Base-by-base conservation (phyloP, 164 flowering plant species). In the Berberis vulgaris region DNA sequence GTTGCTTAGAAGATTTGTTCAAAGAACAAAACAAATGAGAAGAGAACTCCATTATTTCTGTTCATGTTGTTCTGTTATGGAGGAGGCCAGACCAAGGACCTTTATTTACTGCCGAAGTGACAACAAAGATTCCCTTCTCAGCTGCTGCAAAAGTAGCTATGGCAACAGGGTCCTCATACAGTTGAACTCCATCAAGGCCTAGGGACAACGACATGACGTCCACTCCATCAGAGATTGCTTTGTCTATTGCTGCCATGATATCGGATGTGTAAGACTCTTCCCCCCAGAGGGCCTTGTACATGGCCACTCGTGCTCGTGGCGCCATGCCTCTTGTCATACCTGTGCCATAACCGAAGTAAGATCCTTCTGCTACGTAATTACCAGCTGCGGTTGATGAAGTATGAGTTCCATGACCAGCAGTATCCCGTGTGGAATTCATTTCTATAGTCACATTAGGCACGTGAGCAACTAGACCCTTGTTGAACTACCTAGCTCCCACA, bases 321-420 rank as follows among this genome's bases (percentile, higher is more conserved):
- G 96, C 96, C 74, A 81, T 73, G 10, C 96, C 96, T 6, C 67
- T 54, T 0, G 96, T 78, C 0, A 77, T 75, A 1, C 96, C 96
- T 0, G 65, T 6, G 39, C 81, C 96, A 66, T 88, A 86, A 2
- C 86, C 91, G 40, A 83, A 82, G 62, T 67, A 81, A 0, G 85
- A 77, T 2, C 80, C 96, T 2, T 65, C 79, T 2, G 49, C 63
- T 1, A 80, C 90, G 44, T 67, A 72, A 38, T 61, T 74, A 5
- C 93, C 96, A 0, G 86, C 91, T 0, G 93, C 89, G 0, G 89
- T 88, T 11, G 80, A 66, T 0, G 96, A 79, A 0, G 88, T 86
- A 66, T 84, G 96, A 1, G 92, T 86, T 43, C 96, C 96, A 62
- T 88, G 96, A 0, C 96, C 96, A 0, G 77, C 80, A 0, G 78